Evolutionary conservation across 2,329 filamentous ascomycete species (phyloP).

Genomic region (Penicillium glabrum): DNA sequence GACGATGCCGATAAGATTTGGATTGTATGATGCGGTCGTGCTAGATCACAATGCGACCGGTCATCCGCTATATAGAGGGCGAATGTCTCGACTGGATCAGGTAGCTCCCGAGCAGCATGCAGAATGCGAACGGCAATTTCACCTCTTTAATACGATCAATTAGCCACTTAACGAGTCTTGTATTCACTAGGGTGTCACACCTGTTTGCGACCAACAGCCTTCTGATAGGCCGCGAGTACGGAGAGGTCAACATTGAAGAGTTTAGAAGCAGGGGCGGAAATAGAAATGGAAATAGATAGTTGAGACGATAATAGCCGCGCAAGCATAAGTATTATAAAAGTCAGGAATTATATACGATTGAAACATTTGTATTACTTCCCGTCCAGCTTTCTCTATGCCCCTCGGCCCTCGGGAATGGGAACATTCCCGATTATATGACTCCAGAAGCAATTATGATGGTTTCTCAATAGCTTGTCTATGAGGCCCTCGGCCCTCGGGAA

Average conservation of each 20-base stretch:
- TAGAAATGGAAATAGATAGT: no score
- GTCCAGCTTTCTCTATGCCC: not conserved
- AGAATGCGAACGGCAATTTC: slow-evolving; percentile 65
- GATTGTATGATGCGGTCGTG: slow-evolving; percentile 50
- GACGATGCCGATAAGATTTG: slow-evolving; percentile 51
- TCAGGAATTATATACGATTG: no score
- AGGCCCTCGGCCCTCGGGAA: no score
- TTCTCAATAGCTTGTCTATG: no score
- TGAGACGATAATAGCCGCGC: no score
- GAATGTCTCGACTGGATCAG: slow-evolving; percentile 51
- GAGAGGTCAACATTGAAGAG: slow-evolving; percentile 16
- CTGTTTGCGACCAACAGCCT: slow-evolving; percentile 56
- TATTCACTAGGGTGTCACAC: slow-evolving; percentile 27
- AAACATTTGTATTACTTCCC: no score
- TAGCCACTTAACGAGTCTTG: not conserved
- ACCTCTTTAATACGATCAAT: slow-evolving; percentile 44
- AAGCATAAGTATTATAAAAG: no score
- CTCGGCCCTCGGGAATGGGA: slow-evolving; percentile 19
- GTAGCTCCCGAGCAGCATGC: slow-evolving; percentile 59
- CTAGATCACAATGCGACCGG: slow-evolving; percentile 53
- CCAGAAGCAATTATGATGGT: no score
- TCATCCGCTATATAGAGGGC: slow-evolving; percentile 58
- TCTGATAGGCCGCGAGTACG: slow-evolving; percentile 42
- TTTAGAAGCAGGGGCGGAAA: not conserved
- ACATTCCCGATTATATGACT: not conserved